Percentiles rank a stretch among this genome's conserved stretches.
Evolutionary conservation across 805 yeast species (phyloP).

Genomic region (Pichia deserticola): DNA sequence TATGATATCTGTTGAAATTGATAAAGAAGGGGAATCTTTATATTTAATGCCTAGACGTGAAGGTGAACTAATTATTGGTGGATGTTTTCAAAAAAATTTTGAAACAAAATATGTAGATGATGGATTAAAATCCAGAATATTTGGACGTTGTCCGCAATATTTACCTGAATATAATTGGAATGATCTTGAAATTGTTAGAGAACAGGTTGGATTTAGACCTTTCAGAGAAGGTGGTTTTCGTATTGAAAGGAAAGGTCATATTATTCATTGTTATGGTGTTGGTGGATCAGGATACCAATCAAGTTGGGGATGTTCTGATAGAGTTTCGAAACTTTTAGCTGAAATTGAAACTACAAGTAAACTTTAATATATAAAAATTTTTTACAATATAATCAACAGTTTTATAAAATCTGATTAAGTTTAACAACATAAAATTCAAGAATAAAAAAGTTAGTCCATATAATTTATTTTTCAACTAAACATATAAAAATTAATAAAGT

Average conservation of each 20-base stretch:
- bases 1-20: slow-evolving; percentile 25
- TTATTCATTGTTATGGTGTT: slow-evolving; percentile 51
- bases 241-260: slow-evolving; percentile 37
- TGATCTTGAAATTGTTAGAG: slow-evolving; percentile 38
- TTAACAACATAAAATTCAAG: too few relatives aligned
- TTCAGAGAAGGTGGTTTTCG: slow-evolving; percentile 55
- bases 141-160: slow-evolving; percentile 36
- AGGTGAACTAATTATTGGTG: slow-evolving; percentile 68
- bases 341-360: neutral
- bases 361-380: too few relatives aligned
- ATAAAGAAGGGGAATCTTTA: slow-evolving; percentile 37
- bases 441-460: too few relatives aligned
- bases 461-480: too few relatives aligned
- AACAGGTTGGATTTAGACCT: slow-evolving; percentile 64
- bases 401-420: too few relatives aligned
- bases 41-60: slow-evolving; percentile 66
- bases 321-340: slow-evolving; percentile 26
- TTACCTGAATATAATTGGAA: slow-evolving; percentile 32
- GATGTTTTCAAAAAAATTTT: slow-evolving; percentile 27
- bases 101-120: slow-evolving; percentile 29
- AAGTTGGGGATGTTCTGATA: slow-evolving; percentile 55
- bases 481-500: too few relatives aligned
- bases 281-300: slow-evolving; percentile 39
- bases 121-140: slow-evolving; percentile 40
- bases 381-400: too few relatives aligned